Evolutionary conservation across 768 basidiomycete species (phyloP), one percentile per base, ranked within the genome.

Genomic region (Heimioporus sp.): DNA sequence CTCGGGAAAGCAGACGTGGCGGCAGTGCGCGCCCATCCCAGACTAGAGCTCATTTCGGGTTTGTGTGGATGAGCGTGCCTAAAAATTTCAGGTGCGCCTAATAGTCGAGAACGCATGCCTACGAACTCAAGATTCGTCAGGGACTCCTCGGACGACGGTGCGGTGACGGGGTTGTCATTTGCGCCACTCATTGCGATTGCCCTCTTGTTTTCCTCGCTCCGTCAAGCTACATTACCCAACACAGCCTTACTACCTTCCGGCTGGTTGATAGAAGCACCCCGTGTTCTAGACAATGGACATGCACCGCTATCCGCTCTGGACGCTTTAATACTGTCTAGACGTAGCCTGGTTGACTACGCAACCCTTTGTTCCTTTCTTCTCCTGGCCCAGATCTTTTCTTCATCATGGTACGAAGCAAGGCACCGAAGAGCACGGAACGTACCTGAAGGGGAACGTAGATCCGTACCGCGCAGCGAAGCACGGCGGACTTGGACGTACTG

Each of bases 31-130:
- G 66, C 24, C 48, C 60, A 30, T 52, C 60, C 28, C 58, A 59
- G 46, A 72, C 71, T 53, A 81, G 78, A 69, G 71, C 73, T 20
- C 79, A 81, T 60, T 81, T 83, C 50, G 83, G 85, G 32, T 88
- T 83, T 62, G 78, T 92, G 21, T 93, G 90, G 90, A 92, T 93
- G 91, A 87, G 90, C 15, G 89, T 91, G 5, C 86, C 88, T 0
- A 90, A 91, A 68, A 91, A 93, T 62, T 93, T 90, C 64, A 77
- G 90, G 89, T 87, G 56, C 38, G 72, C 61, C 37, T 45, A 39
- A 39, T 31, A 28, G 24, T 28, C 7, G 2, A 28, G 24, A 5
- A 28, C 7, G 24, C 24, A 28, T 28, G 6, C 24, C 24, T 28
- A 7, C 48, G n/a, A 52, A 67, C 43, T 56, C 43, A 51, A 56